Conservation (phyloP, 2,329 filamentous ascomycete genomes). For the Penicillium sp. region DNA sequence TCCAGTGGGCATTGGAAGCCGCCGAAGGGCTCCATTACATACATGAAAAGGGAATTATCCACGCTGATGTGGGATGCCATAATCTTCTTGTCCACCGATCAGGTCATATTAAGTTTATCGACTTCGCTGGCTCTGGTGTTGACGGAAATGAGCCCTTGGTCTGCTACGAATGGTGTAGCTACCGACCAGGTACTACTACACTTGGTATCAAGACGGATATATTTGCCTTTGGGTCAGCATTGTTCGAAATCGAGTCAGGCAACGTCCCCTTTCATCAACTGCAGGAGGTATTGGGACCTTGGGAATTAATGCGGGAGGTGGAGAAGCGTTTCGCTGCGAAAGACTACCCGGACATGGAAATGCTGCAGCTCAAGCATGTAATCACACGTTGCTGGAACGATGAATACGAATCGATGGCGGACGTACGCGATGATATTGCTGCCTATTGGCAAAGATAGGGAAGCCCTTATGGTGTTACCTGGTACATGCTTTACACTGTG, state of each 20-base stretch:
- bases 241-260: conserved; percentile 18
- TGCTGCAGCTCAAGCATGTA: neutral
- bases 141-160: conserved; percentile 13
- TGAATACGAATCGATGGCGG: neutral
- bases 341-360: neutral
- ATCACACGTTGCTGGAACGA: neutral
- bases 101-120: conserved; percentile 17
- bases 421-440: neutral
- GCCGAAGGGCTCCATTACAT: conserved; percentile 17
- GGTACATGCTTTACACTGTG: neutral
- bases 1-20: conserved; percentile 13
- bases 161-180: conserved; percentile 20
- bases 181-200: conserved; percentile 5
- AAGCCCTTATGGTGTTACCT: neutral
- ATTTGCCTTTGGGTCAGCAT: conserved; percentile 19
- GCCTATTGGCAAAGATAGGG: neutral
- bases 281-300: neutral
- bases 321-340: neutral
- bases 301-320: neutral
- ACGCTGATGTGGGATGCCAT: conserved; percentile 19
- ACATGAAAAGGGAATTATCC: conserved; percentile 13
- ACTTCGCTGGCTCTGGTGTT: conserved; percentile 18
- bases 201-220: conserved; percentile 16
- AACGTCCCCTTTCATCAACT: conserved; percentile 6
- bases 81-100: conserved; percentile 15